Evolutionary conservation across 768 basidiomycete species (phyloP).

Genomic region (Leccinum rimulosum): DNA sequence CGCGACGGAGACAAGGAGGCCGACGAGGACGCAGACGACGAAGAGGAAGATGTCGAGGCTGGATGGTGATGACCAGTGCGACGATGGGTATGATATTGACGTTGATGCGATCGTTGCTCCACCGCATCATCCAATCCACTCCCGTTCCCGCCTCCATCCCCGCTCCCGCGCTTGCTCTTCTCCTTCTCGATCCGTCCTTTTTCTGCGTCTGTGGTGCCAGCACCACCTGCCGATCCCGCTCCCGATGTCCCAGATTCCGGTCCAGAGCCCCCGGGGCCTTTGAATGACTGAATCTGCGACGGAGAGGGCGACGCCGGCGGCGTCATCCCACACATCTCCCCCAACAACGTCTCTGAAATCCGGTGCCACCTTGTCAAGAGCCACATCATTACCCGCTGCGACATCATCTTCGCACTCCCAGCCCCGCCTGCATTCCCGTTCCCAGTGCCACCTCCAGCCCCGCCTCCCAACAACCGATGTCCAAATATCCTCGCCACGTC

Average conservation of each 20-base stretch:
- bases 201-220: too few relatives aligned
- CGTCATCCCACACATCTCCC: conserved; percentile 25
- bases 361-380: conserved; percentile 27
- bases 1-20: conserved; percentile 6
- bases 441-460: too few relatives aligned
- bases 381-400: conserved; percentile 35
- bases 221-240: too few relatives aligned
- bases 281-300: too few relatives aligned
- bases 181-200: conserved; percentile 16
- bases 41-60: conserved; percentile 15
- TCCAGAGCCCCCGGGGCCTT: background rate
- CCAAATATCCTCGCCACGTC: conserved; percentile 49
- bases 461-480: conserved; percentile 32
- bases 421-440: too few relatives aligned
- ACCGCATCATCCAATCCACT: conserved; percentile 1
- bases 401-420: conserved; percentile 5
- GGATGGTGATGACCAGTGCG: background rate
- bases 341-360: conserved; percentile 26
- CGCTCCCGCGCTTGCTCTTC: conserved; percentile 4
- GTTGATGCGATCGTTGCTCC: background rate
- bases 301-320: conserved; percentile 11
- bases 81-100: background rate
- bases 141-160: background rate
- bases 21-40: conserved; percentile 9
- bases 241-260: too few relatives aligned